Percentiles rank a stretch among this genome's conserved stretches.
Conservation (phyloP, 192 early-diverging fungal species). For the Umbelopsis sp. region DNA sequence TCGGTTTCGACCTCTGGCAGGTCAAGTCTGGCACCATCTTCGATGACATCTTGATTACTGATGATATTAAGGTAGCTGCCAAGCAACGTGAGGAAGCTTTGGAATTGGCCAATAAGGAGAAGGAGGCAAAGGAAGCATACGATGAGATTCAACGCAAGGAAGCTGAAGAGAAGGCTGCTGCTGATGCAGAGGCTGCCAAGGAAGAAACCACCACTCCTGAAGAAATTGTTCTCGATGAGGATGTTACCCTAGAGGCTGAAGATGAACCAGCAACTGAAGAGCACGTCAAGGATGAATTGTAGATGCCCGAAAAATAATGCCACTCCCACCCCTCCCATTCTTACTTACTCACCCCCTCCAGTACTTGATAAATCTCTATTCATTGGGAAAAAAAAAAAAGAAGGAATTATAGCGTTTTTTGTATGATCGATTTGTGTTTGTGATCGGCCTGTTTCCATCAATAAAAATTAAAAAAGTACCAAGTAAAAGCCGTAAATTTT, state of each 20-base stretch:
- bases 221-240: constrained; percentile 14
- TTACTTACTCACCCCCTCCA: no score
- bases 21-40: constrained; percentile 92
- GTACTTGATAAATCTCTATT: no score
- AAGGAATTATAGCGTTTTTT: no score
- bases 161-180: constrained; percentile 25
- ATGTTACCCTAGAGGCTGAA: neutral
- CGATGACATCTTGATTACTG: constrained; percentile 92
- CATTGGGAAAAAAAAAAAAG: no score
- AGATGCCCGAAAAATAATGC: constrained; percentile 7
- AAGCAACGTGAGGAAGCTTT: constrained; percentile 73
- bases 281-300: constrained; percentile 40
- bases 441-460: no score
- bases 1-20: constrained; percentile 97
- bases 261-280: constrained; percentile 19
- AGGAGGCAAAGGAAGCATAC: constrained; percentile 61
- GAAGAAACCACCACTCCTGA: neutral
- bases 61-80: constrained; percentile 76
- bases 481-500: no score
- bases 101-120: constrained; percentile 65
- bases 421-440: no score
- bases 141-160: constrained; percentile 42
- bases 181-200: constrained; percentile 23
- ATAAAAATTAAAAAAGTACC: no score
- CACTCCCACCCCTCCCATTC: neutral